Conservation (phyloP, 1,284 basidiomycete genomes). For the Agaricales sp. region DNA sequence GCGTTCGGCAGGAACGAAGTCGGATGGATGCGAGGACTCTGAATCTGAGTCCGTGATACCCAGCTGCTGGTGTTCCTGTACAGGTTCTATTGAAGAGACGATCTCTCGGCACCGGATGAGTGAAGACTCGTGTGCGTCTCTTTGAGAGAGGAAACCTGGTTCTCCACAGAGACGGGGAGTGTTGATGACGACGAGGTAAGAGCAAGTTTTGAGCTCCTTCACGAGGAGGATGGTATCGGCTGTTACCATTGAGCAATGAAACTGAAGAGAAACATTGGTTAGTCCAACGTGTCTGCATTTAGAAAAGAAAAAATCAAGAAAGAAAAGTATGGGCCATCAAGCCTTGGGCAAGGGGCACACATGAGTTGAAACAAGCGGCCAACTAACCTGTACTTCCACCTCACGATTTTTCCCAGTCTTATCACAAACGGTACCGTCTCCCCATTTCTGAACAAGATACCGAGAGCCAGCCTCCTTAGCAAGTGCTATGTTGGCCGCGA, state of each 20-base stretch:
- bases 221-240: slow-evolving; percentile 81
- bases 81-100: slow-evolving; percentile 22
- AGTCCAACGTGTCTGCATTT: too few species aligned
- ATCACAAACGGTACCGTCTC: slow-evolving; percentile 85
- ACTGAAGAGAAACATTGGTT: slow-evolving; percentile 36
- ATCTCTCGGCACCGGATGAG: slow-evolving; percentile 69
- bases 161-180: slow-evolving; percentile 87
- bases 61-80: slow-evolving; percentile 1
- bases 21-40: slow-evolving; percentile 44
- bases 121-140: slow-evolving; percentile 55
- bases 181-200: slow-evolving; percentile 87
- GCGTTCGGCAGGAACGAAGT: slow-evolving; percentile 36
- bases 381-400: slow-evolving; percentile 82
- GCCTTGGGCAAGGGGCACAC: not conserved
- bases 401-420: slow-evolving; percentile 78
- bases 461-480: slow-evolving; percentile 69
- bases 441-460: slow-evolving; percentile 88
- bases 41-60: slow-evolving; percentile 21
- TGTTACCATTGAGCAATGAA: slow-evolving; percentile 91
- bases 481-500: slow-evolving; percentile 59
- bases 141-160: slow-evolving; percentile 77
- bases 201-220: slow-evolving; percentile 85
- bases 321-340: not conserved
- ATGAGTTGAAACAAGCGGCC: slow-evolving; percentile 9
- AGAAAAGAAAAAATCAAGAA: slow-evolving; percentile 8